These are phyloP conservation scores for Mollisia scopiformis DNA, from an alignment of 2,329 filamentous ascomycete species.

Conservation along the genomic window DNA sequence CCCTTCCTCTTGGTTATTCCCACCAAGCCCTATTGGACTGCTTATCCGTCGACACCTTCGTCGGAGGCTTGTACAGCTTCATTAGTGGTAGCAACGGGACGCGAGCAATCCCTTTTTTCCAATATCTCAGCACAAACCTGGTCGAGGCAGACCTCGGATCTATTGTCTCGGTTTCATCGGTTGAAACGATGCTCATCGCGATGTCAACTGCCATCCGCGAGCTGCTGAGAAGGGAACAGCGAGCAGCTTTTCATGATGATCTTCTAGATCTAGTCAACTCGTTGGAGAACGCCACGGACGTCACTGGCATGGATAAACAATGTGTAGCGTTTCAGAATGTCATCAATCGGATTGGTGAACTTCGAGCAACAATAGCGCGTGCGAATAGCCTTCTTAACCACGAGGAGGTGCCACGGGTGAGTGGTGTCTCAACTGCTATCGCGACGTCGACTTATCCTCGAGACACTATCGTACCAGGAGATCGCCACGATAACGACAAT, in stretches of 20 bases:
- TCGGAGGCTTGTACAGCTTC: slow-evolving; percentile 40
- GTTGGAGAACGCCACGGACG: slow-evolving; percentile 14
- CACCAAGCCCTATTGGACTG: slow-evolving; percentile 39
- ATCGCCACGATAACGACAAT: slow-evolving; percentile 32
- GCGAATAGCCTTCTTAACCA: slow-evolving; percentile 18
- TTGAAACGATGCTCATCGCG: slow-evolving; percentile 22
- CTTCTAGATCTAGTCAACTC: slow-evolving; percentile 26
- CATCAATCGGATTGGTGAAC: slow-evolving; percentile 7
- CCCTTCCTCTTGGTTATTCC: slow-evolving; percentile 35
- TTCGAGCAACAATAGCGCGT: slow-evolving; percentile 21
- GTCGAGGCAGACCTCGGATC: slow-evolving; percentile 1
- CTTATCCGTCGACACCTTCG: slow-evolving; percentile 39
- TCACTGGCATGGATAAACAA: slow-evolving; percentile 10
- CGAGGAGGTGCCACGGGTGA: neutral
- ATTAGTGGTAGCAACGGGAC: slow-evolving; percentile 37
- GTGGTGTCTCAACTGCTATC: slow-evolving; percentile 15
- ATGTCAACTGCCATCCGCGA: slow-evolving; percentile 27
- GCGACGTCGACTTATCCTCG: slow-evolving; percentile 24
- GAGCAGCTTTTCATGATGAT: slow-evolving; percentile 29
- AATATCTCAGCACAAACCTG: slow-evolving; percentile 20
- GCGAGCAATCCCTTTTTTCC: slow-evolving; percentile 38
- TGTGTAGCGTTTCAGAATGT: slow-evolving; percentile 19
- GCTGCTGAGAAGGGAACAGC: slow-evolving; percentile 27
- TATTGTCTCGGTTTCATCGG: slow-evolving; percentile 7
- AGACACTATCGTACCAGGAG: slow-evolving; percentile 15